Evolutionary conservation across 2,329 filamentous ascomycete species (phyloP), one percentile per base, ranked within the genome.

Genomic region (Pseudonectria foliicola): DNA sequence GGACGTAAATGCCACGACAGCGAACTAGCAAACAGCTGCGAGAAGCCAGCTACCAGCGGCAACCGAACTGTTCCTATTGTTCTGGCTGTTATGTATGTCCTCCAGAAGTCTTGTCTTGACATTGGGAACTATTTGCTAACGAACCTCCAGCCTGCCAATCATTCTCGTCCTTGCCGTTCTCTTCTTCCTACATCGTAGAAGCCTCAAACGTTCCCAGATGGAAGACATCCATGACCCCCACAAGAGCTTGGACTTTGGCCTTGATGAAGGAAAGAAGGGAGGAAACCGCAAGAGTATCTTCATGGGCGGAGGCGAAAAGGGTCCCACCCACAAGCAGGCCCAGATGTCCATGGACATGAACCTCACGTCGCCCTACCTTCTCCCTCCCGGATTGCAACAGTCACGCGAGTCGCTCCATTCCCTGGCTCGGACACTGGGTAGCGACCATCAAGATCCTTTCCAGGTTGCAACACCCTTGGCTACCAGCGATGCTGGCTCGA

Each of bases 171-270:
- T 82, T 1, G 55, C 77, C 31, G 73, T 87, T 2, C 66, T 95
- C 26, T 54, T 89, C 45, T 82, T 80, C 54, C 72, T 98, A 25
- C 89, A 95, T 56, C 77, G 86, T 34, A 75, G 86, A 57, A 83
- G 87, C 52, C 63, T 85, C 26, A 77, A 74, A 56, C 87, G 78
- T 52, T 70, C 87, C 44, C 69, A 70, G 36, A 65, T 71, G 39
- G 92, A 98, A 63, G 92, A 98, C 63, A 71, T 74, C 13, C 78
- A 83, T 43, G 89, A 95, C 60, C 85, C 86, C 48, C 86, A 93
- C 61, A 89, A 83, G 55, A 92, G 87, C 1, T 73, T 96, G 55
- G 92, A 98, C 59, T 98, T 95, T 56, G 92, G 92, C 25, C 63
- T 95, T 54, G 86, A 64, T 25, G 63, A 82, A 37, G 60, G 66